These are phyloP conservation scores for Geoglossum cookeanum DNA, from an alignment of 2,329 filamentous ascomycete genomes.

Conservation along the genomic window DNA sequence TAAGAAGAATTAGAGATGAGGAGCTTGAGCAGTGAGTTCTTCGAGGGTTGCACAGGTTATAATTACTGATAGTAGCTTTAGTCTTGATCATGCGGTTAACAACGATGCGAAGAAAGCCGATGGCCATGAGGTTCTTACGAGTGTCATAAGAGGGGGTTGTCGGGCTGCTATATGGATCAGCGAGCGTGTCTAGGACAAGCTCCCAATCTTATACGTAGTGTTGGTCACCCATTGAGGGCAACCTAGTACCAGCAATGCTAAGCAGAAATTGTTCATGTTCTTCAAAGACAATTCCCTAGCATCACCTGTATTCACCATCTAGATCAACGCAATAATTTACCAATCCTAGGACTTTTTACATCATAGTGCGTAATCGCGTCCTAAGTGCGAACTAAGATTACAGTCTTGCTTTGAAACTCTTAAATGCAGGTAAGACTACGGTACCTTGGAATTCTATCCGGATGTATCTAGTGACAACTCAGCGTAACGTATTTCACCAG, in stretches of 20 bases:
- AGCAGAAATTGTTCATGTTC: no score
- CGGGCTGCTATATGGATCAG: slow-evolving; percentile 84
- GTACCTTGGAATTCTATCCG: no score
- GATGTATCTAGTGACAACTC: no score
- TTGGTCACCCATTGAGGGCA: neutral
- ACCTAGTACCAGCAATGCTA: neutral
- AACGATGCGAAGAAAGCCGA: slow-evolving; percentile 80
- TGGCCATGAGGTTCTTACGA: slow-evolving; percentile 76
- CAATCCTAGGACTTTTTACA: no score
- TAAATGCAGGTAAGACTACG: no score
- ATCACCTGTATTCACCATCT: no score
- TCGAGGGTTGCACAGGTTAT: neutral
- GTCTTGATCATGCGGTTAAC: slow-evolving; percentile 76
- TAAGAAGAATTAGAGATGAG: slow-evolving; percentile 78
- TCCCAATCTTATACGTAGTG: neutral
- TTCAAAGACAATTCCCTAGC: no score
- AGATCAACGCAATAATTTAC: no score
- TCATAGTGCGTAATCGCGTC: no score
- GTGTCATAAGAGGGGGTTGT: slow-evolving; percentile 76
- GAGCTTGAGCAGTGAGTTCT: slow-evolving; percentile 60
- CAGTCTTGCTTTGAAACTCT: no score
- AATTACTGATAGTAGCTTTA: slow-evolving; percentile 4
- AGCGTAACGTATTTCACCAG: no score
- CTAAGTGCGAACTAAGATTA: no score
- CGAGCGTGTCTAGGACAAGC: slow-evolving; percentile 44